Conservation (phyloP, 2,329 filamentous ascomycete species). For the Hypoxylon sp. region DNA sequence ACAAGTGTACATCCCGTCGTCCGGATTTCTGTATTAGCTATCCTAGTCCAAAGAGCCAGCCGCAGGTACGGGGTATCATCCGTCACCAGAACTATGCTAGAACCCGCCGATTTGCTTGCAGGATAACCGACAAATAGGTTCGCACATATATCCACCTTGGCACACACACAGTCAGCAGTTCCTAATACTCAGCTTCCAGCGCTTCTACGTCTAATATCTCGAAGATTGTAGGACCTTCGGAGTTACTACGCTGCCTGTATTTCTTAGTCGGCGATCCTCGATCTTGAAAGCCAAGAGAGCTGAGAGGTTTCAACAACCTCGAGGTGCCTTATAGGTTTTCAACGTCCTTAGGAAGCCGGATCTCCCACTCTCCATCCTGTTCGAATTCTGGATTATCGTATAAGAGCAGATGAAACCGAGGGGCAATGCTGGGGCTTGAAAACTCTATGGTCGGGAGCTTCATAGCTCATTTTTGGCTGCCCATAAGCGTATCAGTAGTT, state of each 20-base stretch:
- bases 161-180: constrained; percentile 32
- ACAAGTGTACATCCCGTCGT: constrained; percentile 37
- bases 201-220: constrained; percentile 23
- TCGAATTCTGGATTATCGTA: constrained; percentile 15
- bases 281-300: constrained; percentile 15
- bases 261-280: constrained; percentile 14
- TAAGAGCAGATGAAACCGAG: constrained; percentile 31
- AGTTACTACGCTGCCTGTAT: constrained; percentile 22
- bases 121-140: constrained; percentile 36
- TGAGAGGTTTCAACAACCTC: constrained; percentile 43
- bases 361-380: constrained; percentile 9
- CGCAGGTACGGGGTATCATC: constrained; percentile 32
- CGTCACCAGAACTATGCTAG: constrained; percentile 17
- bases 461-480: constrained; percentile 59
- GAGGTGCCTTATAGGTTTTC: constrained; percentile 18
- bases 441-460: constrained; percentile 52
- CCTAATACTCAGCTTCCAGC: constrained; percentile 37
- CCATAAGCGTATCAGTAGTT: constrained; percentile 52
- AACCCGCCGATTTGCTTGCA: constrained; percentile 28
- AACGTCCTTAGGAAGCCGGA: constrained; percentile 7
- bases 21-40: constrained; percentile 14
- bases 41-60: constrained; percentile 21
- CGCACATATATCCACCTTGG: constrained; percentile 39
- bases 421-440: constrained; percentile 38
- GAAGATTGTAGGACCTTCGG: background rate